Evolutionary conservation across 2,329 filamentous ascomycete species (phyloP).

Genomic region (Pseudopyricularia cyperi): DNA sequence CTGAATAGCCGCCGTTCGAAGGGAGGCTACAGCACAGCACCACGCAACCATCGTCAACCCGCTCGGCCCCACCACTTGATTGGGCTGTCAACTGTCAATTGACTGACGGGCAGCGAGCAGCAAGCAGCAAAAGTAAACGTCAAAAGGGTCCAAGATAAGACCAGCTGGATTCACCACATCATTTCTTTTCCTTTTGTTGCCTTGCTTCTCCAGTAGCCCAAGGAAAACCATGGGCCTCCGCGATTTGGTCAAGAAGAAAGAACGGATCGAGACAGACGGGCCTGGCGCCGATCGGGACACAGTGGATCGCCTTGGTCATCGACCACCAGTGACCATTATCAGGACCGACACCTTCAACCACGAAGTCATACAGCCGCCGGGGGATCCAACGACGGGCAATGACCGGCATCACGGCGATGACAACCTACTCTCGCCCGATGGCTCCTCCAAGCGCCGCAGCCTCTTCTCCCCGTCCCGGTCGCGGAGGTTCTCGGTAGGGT

Average conservation of each 20-base stretch:
- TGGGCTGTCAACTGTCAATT: too few species aligned
- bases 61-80: too few species aligned
- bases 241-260: slow-evolving; percentile 41
- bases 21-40: background rate
- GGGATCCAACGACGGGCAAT: slow-evolving; percentile 11
- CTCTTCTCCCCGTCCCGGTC: slow-evolving; percentile 25
- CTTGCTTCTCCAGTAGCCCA: too few species aligned
- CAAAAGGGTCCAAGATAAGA: too few species aligned
- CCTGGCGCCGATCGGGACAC: slow-evolving; percentile 21
- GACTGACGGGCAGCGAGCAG: too few species aligned
- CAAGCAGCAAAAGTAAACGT: too few species aligned
- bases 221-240: slow-evolving; percentile 31
- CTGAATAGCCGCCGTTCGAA: too few species aligned
- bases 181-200: too few species aligned
- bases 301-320: slow-evolving; percentile 17
- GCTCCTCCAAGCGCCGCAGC: slow-evolving; percentile 14
- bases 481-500: slow-evolving; percentile 34
- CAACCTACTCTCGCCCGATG: slow-evolving; percentile 8
- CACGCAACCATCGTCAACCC: too few species aligned
- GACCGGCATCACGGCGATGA: slow-evolving; percentile 11
- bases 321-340: slow-evolving; percentile 38
- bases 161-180: too few species aligned
- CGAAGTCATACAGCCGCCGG: slow-evolving; percentile 64
- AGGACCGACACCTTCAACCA: slow-evolving; percentile 71
- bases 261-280: slow-evolving; percentile 24